phyloP scores from a whole-genome alignment of 805 yeast genomes.

The Lipomyces chichibuensis region DNA sequence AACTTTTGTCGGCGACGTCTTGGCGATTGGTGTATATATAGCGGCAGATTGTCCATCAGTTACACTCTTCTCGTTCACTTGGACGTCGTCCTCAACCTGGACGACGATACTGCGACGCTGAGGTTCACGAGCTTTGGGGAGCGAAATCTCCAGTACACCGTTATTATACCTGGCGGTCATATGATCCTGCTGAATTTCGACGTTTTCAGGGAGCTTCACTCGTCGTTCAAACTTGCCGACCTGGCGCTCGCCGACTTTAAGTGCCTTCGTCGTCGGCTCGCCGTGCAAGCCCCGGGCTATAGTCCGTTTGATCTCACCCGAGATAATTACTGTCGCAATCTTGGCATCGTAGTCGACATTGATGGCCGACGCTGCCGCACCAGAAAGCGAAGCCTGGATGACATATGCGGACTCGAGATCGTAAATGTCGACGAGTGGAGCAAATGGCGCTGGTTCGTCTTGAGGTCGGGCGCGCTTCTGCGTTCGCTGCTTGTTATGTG shows the following conservation, averaged over 20 bases:
- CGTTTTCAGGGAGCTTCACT: constrained; percentile 47
- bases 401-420: constrained; percentile 12
- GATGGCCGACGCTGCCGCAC: constrained; percentile 18
- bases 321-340: constrained; percentile 3
- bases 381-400: constrained; percentile 22
- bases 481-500: constrained; percentile 7
- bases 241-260: constrained; percentile 42
- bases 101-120: constrained; percentile 1
- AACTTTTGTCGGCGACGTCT: neutral
- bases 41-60: neutral
- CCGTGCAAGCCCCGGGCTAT: constrained; percentile 4
- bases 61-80: neutral
- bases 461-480: neutral
- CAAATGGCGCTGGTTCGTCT: neutral
- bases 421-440: constrained; percentile 28
- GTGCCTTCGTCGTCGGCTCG: constrained; percentile 15
- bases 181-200: constrained; percentile 49
- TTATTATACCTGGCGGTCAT: constrained; percentile 53
- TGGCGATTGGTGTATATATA: neutral
- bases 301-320: constrained; percentile 19
- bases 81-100: constrained; percentile 6
- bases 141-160: constrained; percentile 51
- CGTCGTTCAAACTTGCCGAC: constrained; percentile 51
- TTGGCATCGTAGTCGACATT: constrained; percentile 29
- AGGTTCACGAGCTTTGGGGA: constrained; percentile 46